Evolutionary conservation across 768 basidiomycete species (phyloP), one percentile per base, ranked within the genome.

Genomic region (Chiua virens): DNA sequence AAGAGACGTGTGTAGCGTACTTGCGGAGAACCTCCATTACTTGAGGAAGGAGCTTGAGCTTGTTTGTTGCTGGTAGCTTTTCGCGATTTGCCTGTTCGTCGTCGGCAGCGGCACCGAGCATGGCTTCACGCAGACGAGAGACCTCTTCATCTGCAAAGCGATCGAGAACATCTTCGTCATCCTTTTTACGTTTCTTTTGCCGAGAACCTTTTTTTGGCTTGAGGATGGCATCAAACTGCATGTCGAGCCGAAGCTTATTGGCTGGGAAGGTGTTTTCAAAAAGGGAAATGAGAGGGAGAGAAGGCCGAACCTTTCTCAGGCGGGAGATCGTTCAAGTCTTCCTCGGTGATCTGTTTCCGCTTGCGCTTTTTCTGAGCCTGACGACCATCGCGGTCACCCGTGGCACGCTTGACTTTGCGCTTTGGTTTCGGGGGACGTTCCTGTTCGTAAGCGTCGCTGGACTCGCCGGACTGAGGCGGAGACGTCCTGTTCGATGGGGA

Each of bases 21-120:
- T 95, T 98, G 71, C 93, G 87, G 50, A 99, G 77, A 4, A 91
- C 86, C 13, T 90, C 88, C 83, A 97, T 88, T 22, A 96, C 96
- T 57, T 91, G 85, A n/a, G 86, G 83, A 25, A 99, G 76, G 63
- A 94, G 75, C 48, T 77, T 81, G 28, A 98, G 80, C 71, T 99
- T 99, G 37, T 83, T 76, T 11, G 83, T 81, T 11, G 94, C 97
- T 0, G 95, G 94, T 11, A 83, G 63, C 60, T 89, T 90, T 30
- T 87, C 84, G 44, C 78, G 72, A 67, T 96, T 96, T 7, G 90
- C 79, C 45, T 83, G 80, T 34, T 85, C 79, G 63, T 99, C 96
- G 51, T 87, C 85, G 8, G 89, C 86, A 3, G 89, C 93, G 4
- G 95, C 96, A 11, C 74, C 73, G 41, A 89, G 78, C 96, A 99